Percentiles rank a stretch among this genome's conserved stretches.
These are phyloP conservation scores for Boletus insuetus DNA, from an alignment of 768 basidiomycete species.

Conservation along the genomic window DNA sequence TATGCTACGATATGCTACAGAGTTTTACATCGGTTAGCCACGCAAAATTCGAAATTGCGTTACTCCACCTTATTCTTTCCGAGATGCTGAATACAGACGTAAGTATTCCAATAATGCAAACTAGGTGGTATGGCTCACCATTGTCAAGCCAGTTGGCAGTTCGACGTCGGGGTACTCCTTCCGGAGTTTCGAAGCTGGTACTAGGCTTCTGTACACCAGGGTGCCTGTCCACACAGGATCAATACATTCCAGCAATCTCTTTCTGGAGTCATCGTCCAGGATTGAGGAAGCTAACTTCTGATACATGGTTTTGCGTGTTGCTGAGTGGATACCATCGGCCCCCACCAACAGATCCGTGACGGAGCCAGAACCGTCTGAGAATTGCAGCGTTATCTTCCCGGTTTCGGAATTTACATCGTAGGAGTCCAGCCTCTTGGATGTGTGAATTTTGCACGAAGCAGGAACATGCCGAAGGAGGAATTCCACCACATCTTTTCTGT, in stretches of 20 bases:
- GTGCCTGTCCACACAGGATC: slow-evolving; percentile 40
- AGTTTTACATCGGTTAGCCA: neutral
- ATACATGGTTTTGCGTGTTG: slow-evolving; percentile 29
- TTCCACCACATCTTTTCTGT: slow-evolving; percentile 38
- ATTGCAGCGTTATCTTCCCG: slow-evolving; percentile 31
- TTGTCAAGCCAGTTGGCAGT: slow-evolving; percentile 24
- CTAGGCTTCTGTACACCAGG: slow-evolving; percentile 37
- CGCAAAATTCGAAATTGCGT: neutral
- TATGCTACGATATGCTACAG: slow-evolving; percentile 41
- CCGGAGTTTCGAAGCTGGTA: slow-evolving; percentile 28
- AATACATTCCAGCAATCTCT: slow-evolving; percentile 17
- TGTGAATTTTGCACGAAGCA: slow-evolving; percentile 29
- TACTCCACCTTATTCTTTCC: slow-evolving; percentile 17
- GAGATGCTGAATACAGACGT: slow-evolving; percentile 17
- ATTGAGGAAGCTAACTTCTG: slow-evolving; percentile 8
- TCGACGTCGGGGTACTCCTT: slow-evolving; percentile 33
- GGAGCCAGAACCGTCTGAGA: slow-evolving; percentile 36
- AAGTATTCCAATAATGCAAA: neutral
- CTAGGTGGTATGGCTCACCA: neutral
- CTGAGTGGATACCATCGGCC: slow-evolving; percentile 43
- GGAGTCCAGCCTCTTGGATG: slow-evolving; percentile 34
- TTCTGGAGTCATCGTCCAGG: slow-evolving; percentile 1
- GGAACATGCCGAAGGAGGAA: slow-evolving; percentile 31
- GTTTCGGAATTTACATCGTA: slow-evolving; percentile 25
- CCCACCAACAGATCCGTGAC: slow-evolving; percentile 42